Percentiles rank a stretch among this genome's conserved stretches.
phyloP scores from a whole-genome alignment of 148 eudicot genomes.

The Rhododendron simsii region DNA sequence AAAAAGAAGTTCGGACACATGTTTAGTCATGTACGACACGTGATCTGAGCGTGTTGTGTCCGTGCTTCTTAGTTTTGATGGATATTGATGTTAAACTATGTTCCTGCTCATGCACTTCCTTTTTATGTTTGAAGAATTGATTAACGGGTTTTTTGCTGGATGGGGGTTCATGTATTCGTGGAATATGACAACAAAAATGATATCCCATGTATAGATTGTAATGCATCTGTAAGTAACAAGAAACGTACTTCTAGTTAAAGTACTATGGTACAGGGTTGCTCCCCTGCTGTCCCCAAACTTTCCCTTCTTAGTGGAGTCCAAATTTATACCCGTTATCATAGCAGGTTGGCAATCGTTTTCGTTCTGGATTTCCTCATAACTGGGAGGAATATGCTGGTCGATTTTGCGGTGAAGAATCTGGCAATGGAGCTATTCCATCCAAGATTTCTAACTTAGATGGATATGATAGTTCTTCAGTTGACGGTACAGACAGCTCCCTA shows the following conservation, averaged over 20 bases:
- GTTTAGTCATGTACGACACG: neutral
- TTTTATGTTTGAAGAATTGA: neutral
- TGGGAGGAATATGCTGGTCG: slow-evolving; percentile 47
- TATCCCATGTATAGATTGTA: neutral
- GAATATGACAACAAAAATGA: neutral
- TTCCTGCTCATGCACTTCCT: neutral
- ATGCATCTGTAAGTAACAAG: neutral
- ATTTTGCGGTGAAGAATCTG: slow-evolving; percentile 24
- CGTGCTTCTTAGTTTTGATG: neutral
- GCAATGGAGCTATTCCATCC: slow-evolving; percentile 5
- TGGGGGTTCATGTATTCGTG: neutral
- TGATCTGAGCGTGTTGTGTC: neutral
- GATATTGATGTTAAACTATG: neutral
- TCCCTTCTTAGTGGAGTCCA: neutral
- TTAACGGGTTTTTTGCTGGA: neutral
- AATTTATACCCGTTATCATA: neutral
- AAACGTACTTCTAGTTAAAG: neutral
- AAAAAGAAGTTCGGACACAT: neutral
- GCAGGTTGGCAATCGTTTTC: slow-evolving; percentile 51
- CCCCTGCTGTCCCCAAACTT: neutral
- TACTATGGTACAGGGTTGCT: neutral
- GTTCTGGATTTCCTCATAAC: slow-evolving; percentile 50
- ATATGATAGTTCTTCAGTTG: slow-evolving; percentile 1
- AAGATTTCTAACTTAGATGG: neutral
- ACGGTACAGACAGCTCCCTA: neutral